Percentiles rank a stretch among this genome's conserved stretches.
Evolutionary conservation across 2,329 filamentous ascomycete genomes (phyloP).

Genomic region (Colletotrichum orbiculare): DNA sequence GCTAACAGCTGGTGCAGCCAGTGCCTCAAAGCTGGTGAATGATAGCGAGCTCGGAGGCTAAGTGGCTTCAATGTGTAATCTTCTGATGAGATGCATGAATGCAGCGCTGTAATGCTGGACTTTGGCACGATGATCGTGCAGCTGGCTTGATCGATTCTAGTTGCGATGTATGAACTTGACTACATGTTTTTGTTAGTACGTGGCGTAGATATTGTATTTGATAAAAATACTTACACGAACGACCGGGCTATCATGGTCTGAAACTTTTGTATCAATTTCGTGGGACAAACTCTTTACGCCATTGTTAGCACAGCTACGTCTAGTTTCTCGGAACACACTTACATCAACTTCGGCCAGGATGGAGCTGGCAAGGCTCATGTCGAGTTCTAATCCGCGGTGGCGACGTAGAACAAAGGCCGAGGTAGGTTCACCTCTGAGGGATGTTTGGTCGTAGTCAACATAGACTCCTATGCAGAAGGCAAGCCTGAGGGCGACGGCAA

Average conservation of each 20-base stretch:
- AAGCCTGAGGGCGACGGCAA: background rate
- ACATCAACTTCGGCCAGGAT: background rate
- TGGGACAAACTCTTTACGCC: too few relatives aligned
- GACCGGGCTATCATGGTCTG: too few relatives aligned
- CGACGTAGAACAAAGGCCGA: conserved; percentile 4
- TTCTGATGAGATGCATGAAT: background rate
- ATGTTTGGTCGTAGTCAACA: conserved; percentile 1
- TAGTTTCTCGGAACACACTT: background rate
- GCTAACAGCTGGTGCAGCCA: background rate
- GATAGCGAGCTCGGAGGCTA: conserved; percentile 4
- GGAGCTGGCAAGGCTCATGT: background rate
- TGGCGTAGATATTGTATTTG: too few relatives aligned
- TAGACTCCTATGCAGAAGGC: conserved; percentile 5
- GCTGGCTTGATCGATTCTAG: conserved; percentile 5
- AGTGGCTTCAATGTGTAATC: conserved; percentile 1
- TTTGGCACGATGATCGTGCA: conserved; percentile 3
- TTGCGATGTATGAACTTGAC: background rate
- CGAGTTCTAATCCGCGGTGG: conserved; percentile 1
- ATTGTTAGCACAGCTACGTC: too few relatives aligned
- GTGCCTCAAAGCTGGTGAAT: background rate
- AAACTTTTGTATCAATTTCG: too few relatives aligned
- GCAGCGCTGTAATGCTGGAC: background rate
- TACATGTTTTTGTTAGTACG: background rate
- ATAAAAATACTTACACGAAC: too few relatives aligned
- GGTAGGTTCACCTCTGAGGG: background rate